Base-by-base conservation (phyloP, 305 asterid species). In the Lippia alba region DNA sequence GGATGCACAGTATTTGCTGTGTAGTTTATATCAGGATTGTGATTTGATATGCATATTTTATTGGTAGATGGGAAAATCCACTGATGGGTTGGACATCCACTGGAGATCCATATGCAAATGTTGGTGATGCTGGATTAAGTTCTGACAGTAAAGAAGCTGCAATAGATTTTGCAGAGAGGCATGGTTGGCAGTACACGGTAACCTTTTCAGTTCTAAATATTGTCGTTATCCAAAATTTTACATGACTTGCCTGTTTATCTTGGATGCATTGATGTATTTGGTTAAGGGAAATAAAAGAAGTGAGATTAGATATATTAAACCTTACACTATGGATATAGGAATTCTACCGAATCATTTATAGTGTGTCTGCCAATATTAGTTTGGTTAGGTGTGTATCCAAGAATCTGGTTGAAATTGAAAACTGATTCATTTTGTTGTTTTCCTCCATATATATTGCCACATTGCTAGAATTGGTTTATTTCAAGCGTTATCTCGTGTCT, bases 31-130 rank as follows among this genome's bases (percentile, higher is more conserved):
- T 24, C 14, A 16, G 33, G 24, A 63, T 30, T 40, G 59, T 32
- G 64, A 45, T 32, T 69, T 9, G 12, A 50, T 51, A 11, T 59
- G 39, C 40, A 11, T 67, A 9, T 67, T 8, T 53, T 61, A 64
- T 67, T 19, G 34, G 18, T 51, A 92, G 99, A 76, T 92, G 99
- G 99, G 99, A 95, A 85, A 95, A 95, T 82, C 99, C 99, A 51
- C 83, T 95, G 79, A 95, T 95, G 99, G 98, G 99, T 36, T 95
- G 99, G 99, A 95, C 98, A 63, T 95, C 99, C 65, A 95, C 99
- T 6, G 99, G 99, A 54, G 99, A 95, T 76, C 98, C 99, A 16
- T 95, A 95, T 80, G 86, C 98, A 74, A 64, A 92, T 79, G 98
- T 95, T 18, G 99, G 99, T 71, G 98, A 92, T 78, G 80, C 99